Base-by-base conservation (phyloP, 441 rosid genomes). In the Isatis lusitanica region DNA sequence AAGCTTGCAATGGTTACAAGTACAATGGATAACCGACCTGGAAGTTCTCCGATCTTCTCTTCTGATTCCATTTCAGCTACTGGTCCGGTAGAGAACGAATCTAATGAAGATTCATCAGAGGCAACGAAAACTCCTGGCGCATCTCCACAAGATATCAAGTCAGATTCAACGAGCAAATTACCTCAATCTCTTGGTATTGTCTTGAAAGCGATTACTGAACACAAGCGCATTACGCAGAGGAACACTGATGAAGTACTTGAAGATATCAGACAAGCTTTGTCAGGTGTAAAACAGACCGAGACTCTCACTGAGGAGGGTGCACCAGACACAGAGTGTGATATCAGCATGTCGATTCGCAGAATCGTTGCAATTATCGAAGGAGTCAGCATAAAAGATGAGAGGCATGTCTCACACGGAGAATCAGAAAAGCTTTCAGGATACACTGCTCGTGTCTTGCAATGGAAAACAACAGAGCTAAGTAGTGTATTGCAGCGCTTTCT, bases 401-500 rank as follows among this genome's bases (percentile, higher is more conserved):
- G 55, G 66, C 50, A 68, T 43, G 74, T 57, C 1, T 62, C 84
- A 21, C 53, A 72, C 35, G 77, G 82, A 77, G 81, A 53, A 35
- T 35, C 83, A 58, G 89, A 81, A 73, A 64, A 78, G 58, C 79
- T 85, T 52, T 78, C 86, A 38, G 93, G 84, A 35, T 91, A 87
- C 79, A 74, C 76, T 43, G 86, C 86, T 77, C 93, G 85, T 11
- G 90, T 88, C 70, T 83, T 93, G 82, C 96, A 93, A 72, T 87
- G 96, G 96, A 86, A 87, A 77, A 84, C 80, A 51, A 84, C 92
- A 50, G 99, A 94, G 79, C 82, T 94, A 13, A 63, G 80, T 31
- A 74, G 66, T 60, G 79, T 85, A 46, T 55, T 88, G 55, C 88
- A 79, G 78, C 78, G 78, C n/a, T 86, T 94, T 86, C 79, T 90